Evolutionary conservation across 192 early-diverging fungal species (phyloP), one percentile per base, ranked within the genome.

Genomic region (Coemansia sp.): DNA sequence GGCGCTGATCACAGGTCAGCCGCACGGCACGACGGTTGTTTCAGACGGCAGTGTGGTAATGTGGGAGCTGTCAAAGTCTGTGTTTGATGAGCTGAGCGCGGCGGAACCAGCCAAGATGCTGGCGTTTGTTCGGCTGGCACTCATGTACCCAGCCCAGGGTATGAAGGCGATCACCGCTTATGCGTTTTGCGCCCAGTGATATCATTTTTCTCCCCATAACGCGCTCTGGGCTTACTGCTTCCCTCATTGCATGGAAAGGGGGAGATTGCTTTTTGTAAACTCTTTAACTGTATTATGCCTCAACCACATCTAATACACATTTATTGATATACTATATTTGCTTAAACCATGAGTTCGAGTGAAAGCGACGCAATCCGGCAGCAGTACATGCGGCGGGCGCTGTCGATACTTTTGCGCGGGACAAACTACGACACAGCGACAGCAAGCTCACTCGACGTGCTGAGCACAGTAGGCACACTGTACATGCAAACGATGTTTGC

Each of bases 111-210:
- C 76, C 3, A 68, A 86, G 63, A 88, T 86, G 53, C 84, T 93
- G 36, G 79, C 86, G 21, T 96, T 97, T 73, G 86, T 93, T 59
- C 66, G 84, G 23, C 75, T 93, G n/a, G 86, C 93, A 0, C 72
- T 93, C 36, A 84, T 86, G 15, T 90, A 88, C 63, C 86, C 88
- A 40, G 86, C 84, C 0, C 89, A 89, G 61, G 76, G 84, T 11
- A 62, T 84, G 64, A 76, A 73, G 20, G 61, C 80, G 5, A 63
- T 82, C 37, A 83, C 82, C 0, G 76, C 82, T 0, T 83, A 74
- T 55, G 82, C 82, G 5, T 85, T 85, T 64, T 73, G 61, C 17
- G 76, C 71, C 0, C 76, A 74, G 34, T 74, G 48, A 67, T 7
- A 4, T 3, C 15, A 28, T 54, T 5, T 28, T 54, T 31, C 4